Percentiles rank a stretch among this genome's conserved stretches.
These are phyloP conservation scores for Rhytidhysteron rufulum DNA, from an alignment of 2,329 filamentous ascomycete species.

Conservation along the genomic window DNA sequence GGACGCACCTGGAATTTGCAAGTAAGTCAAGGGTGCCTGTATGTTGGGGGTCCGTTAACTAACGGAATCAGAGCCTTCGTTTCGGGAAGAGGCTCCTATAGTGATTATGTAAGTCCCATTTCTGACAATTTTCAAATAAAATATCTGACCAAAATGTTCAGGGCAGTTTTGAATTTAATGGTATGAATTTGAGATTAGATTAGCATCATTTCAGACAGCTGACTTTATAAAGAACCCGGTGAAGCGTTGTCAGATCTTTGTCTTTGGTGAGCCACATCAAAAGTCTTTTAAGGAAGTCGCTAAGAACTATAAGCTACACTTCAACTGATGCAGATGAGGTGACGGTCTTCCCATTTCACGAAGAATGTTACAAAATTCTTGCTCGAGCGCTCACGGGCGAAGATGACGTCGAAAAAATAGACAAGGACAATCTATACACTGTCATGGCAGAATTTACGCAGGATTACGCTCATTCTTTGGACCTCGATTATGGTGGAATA, in stretches of 20 bases:
- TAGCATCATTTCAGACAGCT: too few species aligned
- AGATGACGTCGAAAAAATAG: conserved; percentile 2
- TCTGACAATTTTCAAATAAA: neutral
- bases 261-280: neutral
- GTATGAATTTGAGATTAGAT: neutral
- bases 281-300: neutral
- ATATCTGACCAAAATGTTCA: neutral
- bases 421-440: conserved; percentile 13
- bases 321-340: conserved; percentile 2
- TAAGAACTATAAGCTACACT: conserved; percentile 7
- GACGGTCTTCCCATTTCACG: conserved; percentile 15
- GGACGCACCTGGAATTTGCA: conserved; percentile 3
- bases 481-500: conserved; percentile 12
- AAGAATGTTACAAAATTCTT: conserved; percentile 15
- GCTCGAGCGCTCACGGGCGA: conserved; percentile 9
- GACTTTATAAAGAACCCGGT: too few species aligned
- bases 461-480: conserved; percentile 4
- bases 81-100: conserved; percentile 10
- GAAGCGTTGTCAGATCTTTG: neutral
- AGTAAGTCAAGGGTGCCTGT: neutral
- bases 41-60: neutral
- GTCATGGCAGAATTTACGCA: conserved; percentile 1
- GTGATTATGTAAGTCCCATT: conserved; percentile 10
- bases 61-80: conserved; percentile 11
- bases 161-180: neutral